Evolutionary conservation across 2,329 filamentous ascomycete genomes (phyloP).

Genomic region (Neocucurbitaria cava): DNA sequence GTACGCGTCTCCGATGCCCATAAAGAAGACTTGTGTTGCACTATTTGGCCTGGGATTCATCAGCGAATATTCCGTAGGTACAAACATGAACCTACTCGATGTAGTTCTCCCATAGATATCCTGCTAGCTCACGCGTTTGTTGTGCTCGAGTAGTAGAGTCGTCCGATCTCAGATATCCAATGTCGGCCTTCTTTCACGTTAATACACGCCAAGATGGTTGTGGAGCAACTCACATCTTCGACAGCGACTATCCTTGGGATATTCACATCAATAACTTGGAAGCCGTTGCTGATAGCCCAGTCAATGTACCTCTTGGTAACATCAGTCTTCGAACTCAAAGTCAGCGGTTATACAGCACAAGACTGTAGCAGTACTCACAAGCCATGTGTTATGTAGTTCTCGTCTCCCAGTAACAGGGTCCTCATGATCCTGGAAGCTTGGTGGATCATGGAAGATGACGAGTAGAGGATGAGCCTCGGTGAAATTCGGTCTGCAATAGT

Average conservation of each 20-base stretch:
- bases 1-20: conserved; percentile 91
- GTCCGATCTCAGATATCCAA: conserved; percentile 58
- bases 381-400: conserved; percentile 84
- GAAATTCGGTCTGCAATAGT: conserved; percentile 64
- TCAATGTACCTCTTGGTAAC: conserved; percentile 79
- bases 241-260: conserved; percentile 78
- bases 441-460: conserved; percentile 89
- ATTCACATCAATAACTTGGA: conserved; percentile 90
- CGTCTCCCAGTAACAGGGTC: conserved; percentile 68
- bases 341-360: conserved; percentile 51
- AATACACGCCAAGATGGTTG: neutral
- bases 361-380: conserved; percentile 67
- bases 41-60: conserved; percentile 58
- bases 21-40: conserved; percentile 77
- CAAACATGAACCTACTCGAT: conserved; percentile 65
- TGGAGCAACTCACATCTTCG: conserved; percentile 60
- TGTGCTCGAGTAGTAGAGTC: conserved; percentile 44
- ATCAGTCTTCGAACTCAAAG: conserved; percentile 70
- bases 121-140: conserved; percentile 73
- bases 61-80: neutral
- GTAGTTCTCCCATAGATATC: conserved; percentile 97
- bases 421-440: conserved; percentile 51
- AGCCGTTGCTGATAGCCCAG: conserved; percentile 79
- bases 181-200: conserved; percentile 20
- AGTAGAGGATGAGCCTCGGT: conserved; percentile 72